Evolutionary conservation across 305 asterid species (phyloP), one percentile per base, ranked within the genome.

Genomic region (Solanum hybrid): DNA sequence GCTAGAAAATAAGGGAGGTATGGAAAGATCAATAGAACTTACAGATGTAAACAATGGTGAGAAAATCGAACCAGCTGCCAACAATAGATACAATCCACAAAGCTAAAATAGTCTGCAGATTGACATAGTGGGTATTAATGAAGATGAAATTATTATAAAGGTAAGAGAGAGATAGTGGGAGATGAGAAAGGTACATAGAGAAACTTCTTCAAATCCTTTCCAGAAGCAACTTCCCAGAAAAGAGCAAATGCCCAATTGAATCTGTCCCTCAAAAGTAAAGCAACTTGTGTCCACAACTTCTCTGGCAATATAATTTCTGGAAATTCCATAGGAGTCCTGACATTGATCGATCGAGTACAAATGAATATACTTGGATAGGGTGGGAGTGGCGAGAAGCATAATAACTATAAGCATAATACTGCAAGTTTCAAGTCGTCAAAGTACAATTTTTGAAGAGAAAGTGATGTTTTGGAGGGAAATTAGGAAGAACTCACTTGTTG

Each of bases 61-160:
- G 89, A 91, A 97, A 93, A 92, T 97, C 98, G 86, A 96, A 96
- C 97, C 97, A 97, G 94, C 98, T 89, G 57, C 97, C 99, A 11
- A 96, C 92, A 26, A 94, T 89, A 6, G 98, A 95, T 69, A 91
- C 36, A 35, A 93, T 16, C 96, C 97, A 97, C 88, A 97, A 89
- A 29, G 78, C 90, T 76, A 93, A 34, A 67, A 96, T 90, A 37
- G 93, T 93, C 98, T 92, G 89, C 90, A 91, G 36, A 33, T 69
- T 86, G 69, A 57, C 22, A 46, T 46, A 39, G 46, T 39, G 46
- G 46, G 46, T 39, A 39, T 39, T 39, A 88, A 24, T 46, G 5
- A 33, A 11, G 34, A 36, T 7, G 16, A 78, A 39, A 81, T 34
- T 82, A 24, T 18, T 22, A 83, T 9, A 83, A 46, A 83, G 28